Conservation (phyloP, 2,329 filamentous ascomycete genomes). For the Fusarium azukiicola region DNA sequence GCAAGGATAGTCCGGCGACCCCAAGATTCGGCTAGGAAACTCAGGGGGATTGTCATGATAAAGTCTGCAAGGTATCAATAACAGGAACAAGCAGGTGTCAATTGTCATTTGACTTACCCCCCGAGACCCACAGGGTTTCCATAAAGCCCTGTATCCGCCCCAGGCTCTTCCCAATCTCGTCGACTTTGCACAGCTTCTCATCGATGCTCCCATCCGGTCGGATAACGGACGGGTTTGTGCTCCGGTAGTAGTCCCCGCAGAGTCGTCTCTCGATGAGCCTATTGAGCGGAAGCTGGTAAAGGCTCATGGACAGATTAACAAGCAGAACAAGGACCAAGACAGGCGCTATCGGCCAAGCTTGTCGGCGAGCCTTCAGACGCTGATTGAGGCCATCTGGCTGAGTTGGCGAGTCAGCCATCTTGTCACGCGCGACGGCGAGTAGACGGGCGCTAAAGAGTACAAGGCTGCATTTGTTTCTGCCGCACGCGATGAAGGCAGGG, state of each 20-base stretch:
- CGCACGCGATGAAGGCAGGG: not conserved
- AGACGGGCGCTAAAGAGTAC: no score
- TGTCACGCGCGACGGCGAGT: not conserved
- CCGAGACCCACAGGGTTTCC: slow-evolving; percentile 72
- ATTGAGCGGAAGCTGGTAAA: slow-evolving; percentile 71
- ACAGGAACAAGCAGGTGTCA: rapidly evolving
- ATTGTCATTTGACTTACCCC: slow-evolving; percentile 57
- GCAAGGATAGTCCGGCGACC: slow-evolving; percentile 65
- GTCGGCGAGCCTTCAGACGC: not conserved
- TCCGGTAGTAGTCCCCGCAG: slow-evolving; percentile 72
- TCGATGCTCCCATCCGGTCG: slow-evolving; percentile 64
- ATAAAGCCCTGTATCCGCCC: slow-evolving; percentile 75
- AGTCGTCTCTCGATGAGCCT: slow-evolving; percentile 70
- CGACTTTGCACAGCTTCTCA: slow-evolving; percentile 76
- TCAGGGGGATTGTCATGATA: slow-evolving; percentile 71
- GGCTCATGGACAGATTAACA: slow-evolving; percentile 70
- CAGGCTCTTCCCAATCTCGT: slow-evolving; percentile 71
- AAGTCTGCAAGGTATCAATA: slow-evolving; percentile 62
- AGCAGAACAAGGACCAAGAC: slow-evolving; percentile 67
- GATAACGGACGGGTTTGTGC: slow-evolving; percentile 59
- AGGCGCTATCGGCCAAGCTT: slow-evolving; percentile 30
- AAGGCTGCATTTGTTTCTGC: no score
- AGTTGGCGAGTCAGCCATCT: slow-evolving; percentile 4
- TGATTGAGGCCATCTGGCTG: not conserved
- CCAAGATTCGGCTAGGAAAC: slow-evolving; percentile 68